phyloP scores from a whole-genome alignment of 2,329 filamentous ascomycete genomes.

The Cytospora piceae region DNA sequence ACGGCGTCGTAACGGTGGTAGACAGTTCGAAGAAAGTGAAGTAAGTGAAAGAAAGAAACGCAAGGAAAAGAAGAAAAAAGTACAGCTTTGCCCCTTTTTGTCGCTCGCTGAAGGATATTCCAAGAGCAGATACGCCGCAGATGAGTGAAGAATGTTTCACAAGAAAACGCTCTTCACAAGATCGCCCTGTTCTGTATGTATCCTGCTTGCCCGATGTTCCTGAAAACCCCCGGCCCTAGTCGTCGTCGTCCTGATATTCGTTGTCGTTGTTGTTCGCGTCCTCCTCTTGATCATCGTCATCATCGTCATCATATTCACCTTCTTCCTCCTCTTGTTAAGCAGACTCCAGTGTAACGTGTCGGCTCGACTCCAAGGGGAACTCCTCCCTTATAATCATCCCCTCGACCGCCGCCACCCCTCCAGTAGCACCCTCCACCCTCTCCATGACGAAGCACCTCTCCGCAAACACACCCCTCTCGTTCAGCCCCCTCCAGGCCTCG shows the following conservation, averaged over 20 bases:
- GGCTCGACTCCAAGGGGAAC: slow-evolving; percentile 31
- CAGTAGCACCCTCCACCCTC: slow-evolving; percentile 10
- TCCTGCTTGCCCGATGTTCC: not conserved
- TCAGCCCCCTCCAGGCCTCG: slow-evolving; percentile 45
- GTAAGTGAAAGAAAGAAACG: not conserved
- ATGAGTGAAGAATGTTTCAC: not conserved
- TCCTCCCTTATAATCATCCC: slow-evolving; percentile 35
- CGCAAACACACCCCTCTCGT: slow-evolving; percentile 48
- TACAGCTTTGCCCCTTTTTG: slow-evolving; percentile 11
- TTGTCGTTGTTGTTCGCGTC: not conserved
- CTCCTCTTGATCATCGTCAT: not conserved
- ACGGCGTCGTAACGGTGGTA: no score
- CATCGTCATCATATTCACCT: not conserved
- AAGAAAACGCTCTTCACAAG: not conserved
- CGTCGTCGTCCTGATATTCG: not conserved
- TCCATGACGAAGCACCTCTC: slow-evolving; percentile 53
- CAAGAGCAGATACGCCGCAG: not conserved
- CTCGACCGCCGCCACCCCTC: slow-evolving; percentile 19
- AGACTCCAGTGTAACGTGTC: slow-evolving; percentile 23
- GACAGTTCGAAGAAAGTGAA: no score
- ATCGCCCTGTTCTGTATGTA: not conserved
- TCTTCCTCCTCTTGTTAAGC: not conserved
- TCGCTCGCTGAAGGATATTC: not conserved
- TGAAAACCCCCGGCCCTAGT: not conserved
- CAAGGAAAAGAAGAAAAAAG: slow-evolving; percentile 7